Base-by-base conservation (phyloP, 1,139 yeast genomes). In the Yamadazyma membranifaciens region DNA sequence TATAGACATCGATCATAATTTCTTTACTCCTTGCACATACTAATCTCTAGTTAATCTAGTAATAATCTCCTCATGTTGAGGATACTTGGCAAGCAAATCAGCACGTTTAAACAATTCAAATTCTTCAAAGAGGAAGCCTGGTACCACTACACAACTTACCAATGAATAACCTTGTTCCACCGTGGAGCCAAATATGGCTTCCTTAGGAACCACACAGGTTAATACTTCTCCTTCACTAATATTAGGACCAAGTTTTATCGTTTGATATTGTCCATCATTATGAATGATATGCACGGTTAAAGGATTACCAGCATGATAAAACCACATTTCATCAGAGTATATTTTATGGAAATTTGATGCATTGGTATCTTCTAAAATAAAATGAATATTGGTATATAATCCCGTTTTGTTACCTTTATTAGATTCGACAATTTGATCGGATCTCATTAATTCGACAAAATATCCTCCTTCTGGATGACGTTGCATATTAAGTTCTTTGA, bases 391-490 rank as follows among this genome's bases (percentile, higher is more conserved):
- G 14, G 57, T 52, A 36, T 45, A 51, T 15, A 54, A 40, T 9
- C 55, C 53, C 9, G 52, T 55, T n/a, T 50, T 40, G 15, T 50
- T 45, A 2, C 57, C 57, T 15, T 45, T 44, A 33, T 49, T 44
- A 3, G 57, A 53, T 11, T 39, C 49, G 24, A 48, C 42, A 4
- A 38, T 42, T 29, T 43, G 46, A 1, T 41, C 33, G 1, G 55
- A 48, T 7, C 46, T 42, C 15, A 45, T 43, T 6, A 50, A 47
- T 33, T 49, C 49, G 6, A 42, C 33, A 33, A 25, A 54, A 39
- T 48, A 54, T 0, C 57, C 57, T 1, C 57, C 57, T 40, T 54
- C 57, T 1, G 57, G 57, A 31, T 54, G 57, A 3, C 35, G 33
- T 32, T 43, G 36, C 42, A 54, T 35, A 3, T 44, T 43, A 17